A percentile compares a stretch with the other conserved stretches of the same genome.
Conservation (phyloP, 139 green algal species). For the Desmodesmus armatus region DNA sequence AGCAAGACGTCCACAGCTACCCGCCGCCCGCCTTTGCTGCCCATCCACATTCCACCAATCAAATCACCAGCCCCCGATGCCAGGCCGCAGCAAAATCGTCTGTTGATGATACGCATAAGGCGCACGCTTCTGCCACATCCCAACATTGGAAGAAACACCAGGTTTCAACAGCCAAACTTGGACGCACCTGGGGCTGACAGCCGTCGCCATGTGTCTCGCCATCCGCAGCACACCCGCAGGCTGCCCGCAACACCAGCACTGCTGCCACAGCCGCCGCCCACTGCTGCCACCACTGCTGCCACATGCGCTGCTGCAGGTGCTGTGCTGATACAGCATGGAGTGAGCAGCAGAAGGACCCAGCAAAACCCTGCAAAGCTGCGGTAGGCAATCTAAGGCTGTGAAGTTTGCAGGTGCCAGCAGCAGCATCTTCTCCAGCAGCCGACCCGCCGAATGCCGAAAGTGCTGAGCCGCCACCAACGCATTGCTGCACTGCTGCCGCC, state of each 20-base stretch:
- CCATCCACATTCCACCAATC: too few species aligned
- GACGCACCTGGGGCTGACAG: slow-evolving; percentile 20
- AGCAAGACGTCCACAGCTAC: too few species aligned
- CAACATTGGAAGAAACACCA: too few species aligned
- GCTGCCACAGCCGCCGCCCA: background rate
- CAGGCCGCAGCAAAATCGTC: too few species aligned
- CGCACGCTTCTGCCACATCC: too few species aligned
- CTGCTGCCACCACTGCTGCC: slow-evolving; percentile 11
- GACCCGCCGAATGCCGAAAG: background rate
- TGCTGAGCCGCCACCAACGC: too few species aligned
- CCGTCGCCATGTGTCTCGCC: slow-evolving; percentile 6
- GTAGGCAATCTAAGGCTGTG: slow-evolving; percentile 13
- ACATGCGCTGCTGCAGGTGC: background rate
- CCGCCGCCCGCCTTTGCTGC: too few species aligned
- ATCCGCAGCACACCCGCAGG: background rate
- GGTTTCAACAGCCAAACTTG: too few species aligned
- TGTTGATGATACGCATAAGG: too few species aligned
- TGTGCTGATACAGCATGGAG: background rate
- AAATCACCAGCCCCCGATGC: too few species aligned
- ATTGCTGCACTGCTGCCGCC: background rate
- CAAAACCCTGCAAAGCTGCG: slow-evolving; percentile 10
- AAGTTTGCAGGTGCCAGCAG: slow-evolving; percentile 26
- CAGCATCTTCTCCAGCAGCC: slow-evolving; percentile 37
- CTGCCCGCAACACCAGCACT: background rate
- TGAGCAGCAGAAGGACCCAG: slow-evolving; percentile 8